These are phyloP conservation scores for Parascedosporium putredinis DNA, from an alignment of 2,329 filamentous ascomycete genomes.

Conservation along the genomic window DNA sequence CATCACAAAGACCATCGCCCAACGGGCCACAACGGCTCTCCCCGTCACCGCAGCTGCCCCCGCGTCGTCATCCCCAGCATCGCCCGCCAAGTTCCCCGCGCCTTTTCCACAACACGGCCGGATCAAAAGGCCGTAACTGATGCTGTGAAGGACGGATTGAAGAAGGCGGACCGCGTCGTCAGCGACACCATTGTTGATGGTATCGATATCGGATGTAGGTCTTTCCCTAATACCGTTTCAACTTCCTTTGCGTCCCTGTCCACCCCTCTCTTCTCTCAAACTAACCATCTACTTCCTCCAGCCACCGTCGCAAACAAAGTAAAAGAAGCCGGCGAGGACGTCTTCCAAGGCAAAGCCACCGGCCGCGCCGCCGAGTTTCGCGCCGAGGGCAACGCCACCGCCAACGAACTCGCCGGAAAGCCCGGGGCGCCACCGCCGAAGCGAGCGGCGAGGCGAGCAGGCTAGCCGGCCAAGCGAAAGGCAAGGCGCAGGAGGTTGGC, in stretches of 20 bases:
- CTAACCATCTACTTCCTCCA: no score
- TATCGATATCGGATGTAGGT: constrained; percentile 45
- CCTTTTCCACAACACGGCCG: constrained; percentile 38
- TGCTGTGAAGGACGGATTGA: constrained; percentile 47
- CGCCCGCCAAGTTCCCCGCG: constrained; percentile 26
- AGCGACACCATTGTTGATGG: constrained; percentile 52
- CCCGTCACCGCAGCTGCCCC: constrained; percentile 20
- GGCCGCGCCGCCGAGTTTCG: constrained; percentile 23
- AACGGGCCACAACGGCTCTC: constrained; percentile 1
- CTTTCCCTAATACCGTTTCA: neutral
- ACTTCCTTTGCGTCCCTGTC: neutral
- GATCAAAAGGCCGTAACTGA: constrained; percentile 40
- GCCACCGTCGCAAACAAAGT: constrained; percentile 33
- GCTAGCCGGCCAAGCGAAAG: constrained; percentile 27
- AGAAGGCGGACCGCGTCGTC: constrained; percentile 48
- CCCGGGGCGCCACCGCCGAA: constrained; percentile 29
- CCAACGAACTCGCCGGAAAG: constrained; percentile 25
- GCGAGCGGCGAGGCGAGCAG: constrained; percentile 30
- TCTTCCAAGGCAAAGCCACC: constrained; percentile 22
- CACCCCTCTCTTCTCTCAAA: neutral
- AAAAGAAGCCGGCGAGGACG: constrained; percentile 33
- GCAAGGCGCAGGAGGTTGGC: constrained; percentile 26
- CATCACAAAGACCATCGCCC: neutral
- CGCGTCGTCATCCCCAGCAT: constrained; percentile 25
- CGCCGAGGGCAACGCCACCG: constrained; percentile 25